These are phyloP conservation scores for Neobulgaria alba DNA, from an alignment of 2,329 filamentous ascomycete species.

Conservation along the genomic window DNA sequence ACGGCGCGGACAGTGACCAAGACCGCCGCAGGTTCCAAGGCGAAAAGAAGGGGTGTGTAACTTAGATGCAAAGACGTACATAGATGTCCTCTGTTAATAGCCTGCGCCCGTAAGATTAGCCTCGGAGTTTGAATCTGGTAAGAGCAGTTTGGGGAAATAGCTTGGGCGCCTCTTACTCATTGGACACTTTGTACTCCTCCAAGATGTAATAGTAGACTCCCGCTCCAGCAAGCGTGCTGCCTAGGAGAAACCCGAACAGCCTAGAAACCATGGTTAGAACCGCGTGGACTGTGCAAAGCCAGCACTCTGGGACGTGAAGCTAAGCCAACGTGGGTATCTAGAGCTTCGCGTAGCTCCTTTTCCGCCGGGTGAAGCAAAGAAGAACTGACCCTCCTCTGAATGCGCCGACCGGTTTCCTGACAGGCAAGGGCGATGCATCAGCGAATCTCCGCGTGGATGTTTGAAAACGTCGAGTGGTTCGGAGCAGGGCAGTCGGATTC, in stretches of 20 bases:
- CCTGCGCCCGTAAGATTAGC: no score
- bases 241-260: slow-evolving; percentile 84
- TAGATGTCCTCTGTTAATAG: slow-evolving; percentile 92
- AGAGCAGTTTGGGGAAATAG: no score
- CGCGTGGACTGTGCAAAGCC: no score
- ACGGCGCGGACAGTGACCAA: no score
- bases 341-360: no score
- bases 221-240: slow-evolving; percentile 68
- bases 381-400: slow-evolving; percentile 59
- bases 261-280: slow-evolving; percentile 42
- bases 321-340: no score
- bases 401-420: slow-evolving; percentile 60
- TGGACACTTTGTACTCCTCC: slow-evolving; percentile 87
- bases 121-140: no score
- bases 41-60: no score
- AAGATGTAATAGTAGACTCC: slow-evolving; percentile 89
- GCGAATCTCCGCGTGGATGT: slow-evolving; percentile 31
- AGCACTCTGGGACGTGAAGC: no score
- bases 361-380: not conserved
- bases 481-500: slow-evolving; percentile 21
- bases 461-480: slow-evolving; percentile 27
- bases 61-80: slow-evolving; percentile 50
- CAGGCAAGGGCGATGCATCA: slow-evolving; percentile 37
- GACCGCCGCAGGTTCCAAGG: no score
- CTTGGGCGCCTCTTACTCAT: slow-evolving; percentile 43